phyloP scores from a whole-genome alignment of 306 rosid species.

The Pachyrhizus erosus region DNA sequence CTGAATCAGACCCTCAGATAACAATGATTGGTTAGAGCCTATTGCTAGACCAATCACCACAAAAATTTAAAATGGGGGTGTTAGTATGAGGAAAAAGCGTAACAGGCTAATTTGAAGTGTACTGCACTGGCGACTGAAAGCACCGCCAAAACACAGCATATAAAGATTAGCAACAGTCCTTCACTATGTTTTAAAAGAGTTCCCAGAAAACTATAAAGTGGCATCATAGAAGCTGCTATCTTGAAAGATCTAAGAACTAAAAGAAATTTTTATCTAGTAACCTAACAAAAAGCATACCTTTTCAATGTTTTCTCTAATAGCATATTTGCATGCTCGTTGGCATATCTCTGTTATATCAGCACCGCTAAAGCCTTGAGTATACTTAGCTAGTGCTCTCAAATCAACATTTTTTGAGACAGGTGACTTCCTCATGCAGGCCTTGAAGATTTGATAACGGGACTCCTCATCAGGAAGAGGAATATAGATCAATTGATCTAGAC shows the following conservation, averaged over 20 bases:
- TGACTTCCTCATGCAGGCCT: conserved; percentile 64
- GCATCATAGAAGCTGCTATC: conserved; percentile 10
- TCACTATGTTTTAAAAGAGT: neutral
- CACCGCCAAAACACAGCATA: neutral
- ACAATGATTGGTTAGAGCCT: neutral
- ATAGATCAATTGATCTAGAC: conserved; percentile 62
- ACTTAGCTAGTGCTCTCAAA: conserved; percentile 53
- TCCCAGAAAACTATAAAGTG: neutral
- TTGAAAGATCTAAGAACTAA: neutral
- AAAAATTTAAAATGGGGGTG: neutral
- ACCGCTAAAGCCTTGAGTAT: conserved; percentile 62
- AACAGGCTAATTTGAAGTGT: neutral
- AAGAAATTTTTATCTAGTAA: neutral
- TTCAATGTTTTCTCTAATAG: conserved; percentile 62
- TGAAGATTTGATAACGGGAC: conserved; percentile 58
- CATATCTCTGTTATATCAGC: conserved; percentile 65
- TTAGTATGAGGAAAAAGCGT: neutral
- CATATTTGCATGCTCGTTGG: conserved; percentile 66
- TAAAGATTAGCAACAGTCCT: neutral
- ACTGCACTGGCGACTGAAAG: neutral
- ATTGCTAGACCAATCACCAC: neutral
- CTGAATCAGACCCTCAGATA: neutral
- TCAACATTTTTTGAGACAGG: conserved; percentile 60
- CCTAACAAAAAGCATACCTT: conserved; percentile 45
- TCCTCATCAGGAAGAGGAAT: conserved; percentile 66